These are phyloP conservation scores for Colletotrichum australisinense DNA, from an alignment of 2,329 filamentous ascomycete species.

Conservation along the genomic window DNA sequence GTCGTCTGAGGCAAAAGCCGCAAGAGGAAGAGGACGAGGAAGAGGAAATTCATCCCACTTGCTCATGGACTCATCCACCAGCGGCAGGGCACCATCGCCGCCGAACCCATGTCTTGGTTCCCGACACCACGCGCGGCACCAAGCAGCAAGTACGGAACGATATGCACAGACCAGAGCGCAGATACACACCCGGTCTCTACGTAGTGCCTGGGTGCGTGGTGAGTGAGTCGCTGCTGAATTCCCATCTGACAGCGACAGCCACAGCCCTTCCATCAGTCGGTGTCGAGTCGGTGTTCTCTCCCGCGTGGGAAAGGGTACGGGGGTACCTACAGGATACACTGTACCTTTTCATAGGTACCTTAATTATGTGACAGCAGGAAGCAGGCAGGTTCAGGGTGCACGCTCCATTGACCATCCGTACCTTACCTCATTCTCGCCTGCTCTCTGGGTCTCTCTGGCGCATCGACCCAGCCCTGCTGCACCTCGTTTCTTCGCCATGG, in stretches of 20 bases:
- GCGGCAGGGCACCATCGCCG: slow-evolving; percentile 17
- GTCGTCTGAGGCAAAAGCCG: neutral
- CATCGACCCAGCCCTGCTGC: slow-evolving; percentile 19
- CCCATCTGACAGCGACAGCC: neutral
- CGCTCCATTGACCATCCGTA: slow-evolving; percentile 13
- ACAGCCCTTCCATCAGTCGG: neutral
- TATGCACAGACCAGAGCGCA: slow-evolving; percentile 9
- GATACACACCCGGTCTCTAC: neutral
- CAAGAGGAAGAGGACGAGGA: neutral
- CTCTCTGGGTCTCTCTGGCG: neutral
- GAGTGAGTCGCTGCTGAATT: neutral
- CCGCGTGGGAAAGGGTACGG: neutral
- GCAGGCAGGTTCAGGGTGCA: neutral
- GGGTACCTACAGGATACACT: neutral
- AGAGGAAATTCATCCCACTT: slow-evolving; percentile 27
- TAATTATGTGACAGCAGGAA: neutral
- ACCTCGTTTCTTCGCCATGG: slow-evolving; percentile 19
- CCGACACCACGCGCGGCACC: neutral
- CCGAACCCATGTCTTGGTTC: slow-evolving; percentile 22
- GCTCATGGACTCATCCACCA: slow-evolving; percentile 12
- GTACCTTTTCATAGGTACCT: neutral
- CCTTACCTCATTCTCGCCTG: slow-evolving; percentile 24
- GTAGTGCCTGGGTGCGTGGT: neutral
- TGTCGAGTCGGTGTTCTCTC: slow-evolving; percentile 27
- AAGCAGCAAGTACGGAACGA: neutral